phyloP scores from a whole-genome alignment of 179 eudicot species.

The Corrigiola litoralis region DNA sequence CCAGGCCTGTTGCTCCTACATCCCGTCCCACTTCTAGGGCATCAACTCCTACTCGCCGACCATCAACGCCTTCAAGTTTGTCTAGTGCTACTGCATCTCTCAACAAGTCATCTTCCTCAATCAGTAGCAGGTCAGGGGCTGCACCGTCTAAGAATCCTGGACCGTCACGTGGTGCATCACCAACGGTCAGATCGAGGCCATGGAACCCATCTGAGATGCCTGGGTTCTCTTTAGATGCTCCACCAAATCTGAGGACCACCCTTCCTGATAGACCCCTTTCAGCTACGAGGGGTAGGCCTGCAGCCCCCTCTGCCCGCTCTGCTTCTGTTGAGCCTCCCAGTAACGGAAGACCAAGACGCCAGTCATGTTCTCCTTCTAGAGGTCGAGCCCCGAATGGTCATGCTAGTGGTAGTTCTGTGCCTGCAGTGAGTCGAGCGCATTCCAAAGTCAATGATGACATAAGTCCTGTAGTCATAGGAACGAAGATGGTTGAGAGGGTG shows the following conservation, averaged over 20 bases:
- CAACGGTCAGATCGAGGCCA: conserved; percentile 72
- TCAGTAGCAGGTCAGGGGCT: conserved; percentile 46
- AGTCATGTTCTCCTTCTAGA: conserved; percentile 92
- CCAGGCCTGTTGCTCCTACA: conserved; percentile 51
- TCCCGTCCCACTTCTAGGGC: conserved; percentile 69
- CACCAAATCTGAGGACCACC: conserved; percentile 93
- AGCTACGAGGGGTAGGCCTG: conserved; percentile 87
- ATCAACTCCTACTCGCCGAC: conserved; percentile 74
- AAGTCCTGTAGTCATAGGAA: conserved; percentile 80
- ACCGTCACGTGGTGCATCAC: conserved; percentile 70
- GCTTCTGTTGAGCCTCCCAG: conserved; percentile 73
- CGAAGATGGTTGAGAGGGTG: conserved; percentile 97
- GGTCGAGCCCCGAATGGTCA: conserved; percentile 85
- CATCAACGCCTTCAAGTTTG: conserved; percentile 40
- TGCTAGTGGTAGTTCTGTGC: conserved; percentile 73
- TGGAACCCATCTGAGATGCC: conserved; percentile 99
- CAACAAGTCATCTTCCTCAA: conserved; percentile 50
- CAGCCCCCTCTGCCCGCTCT: conserved; percentile 66
- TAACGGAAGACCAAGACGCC: conserved; percentile 72
- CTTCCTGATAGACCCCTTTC: conserved; percentile 85
- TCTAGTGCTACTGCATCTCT: conserved; percentile 39
- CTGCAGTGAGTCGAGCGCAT: conserved; percentile 64
- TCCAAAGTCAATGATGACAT: conserved; percentile 82
- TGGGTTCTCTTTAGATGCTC: conserved; percentile 90
- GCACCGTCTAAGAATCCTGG: conserved; percentile 47